Evolutionary conservation across 2,329 filamentous ascomycete genomes (phyloP).

Genomic region (Calonectria pteridis): DNA sequence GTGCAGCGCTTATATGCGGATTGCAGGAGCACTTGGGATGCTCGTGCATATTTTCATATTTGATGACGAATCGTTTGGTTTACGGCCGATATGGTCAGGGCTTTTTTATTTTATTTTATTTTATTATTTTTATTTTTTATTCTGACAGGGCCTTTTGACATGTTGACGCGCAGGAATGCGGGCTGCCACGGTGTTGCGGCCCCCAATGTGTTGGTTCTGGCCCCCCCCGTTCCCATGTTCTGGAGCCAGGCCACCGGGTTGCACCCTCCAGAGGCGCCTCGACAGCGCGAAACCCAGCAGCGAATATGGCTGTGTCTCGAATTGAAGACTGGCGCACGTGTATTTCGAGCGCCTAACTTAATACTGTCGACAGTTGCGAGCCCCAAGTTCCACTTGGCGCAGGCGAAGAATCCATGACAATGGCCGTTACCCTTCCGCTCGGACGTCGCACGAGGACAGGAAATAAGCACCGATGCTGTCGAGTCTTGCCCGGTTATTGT

Average conservation of each 20-base stretch:
- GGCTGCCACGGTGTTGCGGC: constrained; percentile 9
- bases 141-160: neutral
- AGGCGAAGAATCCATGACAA: neutral
- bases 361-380: neutral
- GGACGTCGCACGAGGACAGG: constrained; percentile 1
- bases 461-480: neutral
- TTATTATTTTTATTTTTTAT: neutral
- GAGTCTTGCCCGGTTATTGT: neutral
- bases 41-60: neutral
- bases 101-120: neutral
- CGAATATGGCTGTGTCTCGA: constrained; percentile 17
- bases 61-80: constrained; percentile 11
- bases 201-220: constrained; percentile 8
- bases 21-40: neutral
- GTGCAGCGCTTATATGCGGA: constrained; percentile 10
- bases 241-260: constrained; percentile 15
- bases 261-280: neutral
- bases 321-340: constrained; percentile 11
- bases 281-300: neutral
- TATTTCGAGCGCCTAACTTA: neutral
- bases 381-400: constrained; percentile 14
- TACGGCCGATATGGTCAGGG: constrained; percentile 7
- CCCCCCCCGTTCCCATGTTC: constrained; percentile 2
- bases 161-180: constrained; percentile 15
- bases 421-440: constrained; percentile 1